Evolutionary conservation across 2,329 filamentous ascomycete genomes (phyloP).

Genomic region (Colletotrichum viniferum): DNA sequence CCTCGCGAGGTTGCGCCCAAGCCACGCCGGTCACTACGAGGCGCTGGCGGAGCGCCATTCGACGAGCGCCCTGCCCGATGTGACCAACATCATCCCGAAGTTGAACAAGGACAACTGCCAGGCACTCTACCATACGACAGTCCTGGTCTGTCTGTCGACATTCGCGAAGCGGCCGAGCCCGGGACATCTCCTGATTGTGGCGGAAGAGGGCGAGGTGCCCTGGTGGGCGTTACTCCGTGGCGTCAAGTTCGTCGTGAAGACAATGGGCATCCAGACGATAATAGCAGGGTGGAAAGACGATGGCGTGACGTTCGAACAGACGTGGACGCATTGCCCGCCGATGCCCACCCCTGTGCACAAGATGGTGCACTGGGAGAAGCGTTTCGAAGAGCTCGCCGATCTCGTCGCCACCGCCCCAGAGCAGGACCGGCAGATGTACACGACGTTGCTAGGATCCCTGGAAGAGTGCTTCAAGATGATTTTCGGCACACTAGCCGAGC

Average conservation of each 20-base stretch:
- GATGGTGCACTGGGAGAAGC: slow-evolving; percentile 20
- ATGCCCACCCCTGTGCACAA: not conserved
- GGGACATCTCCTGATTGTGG: slow-evolving; percentile 22
- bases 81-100: slow-evolving; percentile 22
- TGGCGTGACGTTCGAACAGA: not conserved
- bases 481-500: slow-evolving; percentile 11
- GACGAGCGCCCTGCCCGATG: slow-evolving; percentile 20
- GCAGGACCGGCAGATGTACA: not conserved
- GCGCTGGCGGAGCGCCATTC: slow-evolving; percentile 24
- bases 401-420: slow-evolving; percentile 7
- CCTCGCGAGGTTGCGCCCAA: slow-evolving; percentile 15
- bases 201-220: slow-evolving; percentile 20
- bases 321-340: not conserved
- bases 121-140: slow-evolving; percentile 25
- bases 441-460: not conserved
- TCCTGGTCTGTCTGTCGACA: slow-evolving; percentile 25
- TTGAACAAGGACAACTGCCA: slow-evolving; percentile 24
- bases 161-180: slow-evolving; percentile 22
- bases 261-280: slow-evolving; percentile 13
- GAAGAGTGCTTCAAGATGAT: slow-evolving; percentile 15
- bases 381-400: slow-evolving; percentile 13
- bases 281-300: slow-evolving; percentile 19
- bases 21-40: slow-evolving; percentile 2
- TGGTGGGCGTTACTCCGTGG: slow-evolving; percentile 24
- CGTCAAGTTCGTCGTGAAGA: slow-evolving; percentile 23